These are phyloP conservation scores for Histomonas meleagridis DNA, from an alignment of 208 protist genomes.

Conservation along the genomic window DNA sequence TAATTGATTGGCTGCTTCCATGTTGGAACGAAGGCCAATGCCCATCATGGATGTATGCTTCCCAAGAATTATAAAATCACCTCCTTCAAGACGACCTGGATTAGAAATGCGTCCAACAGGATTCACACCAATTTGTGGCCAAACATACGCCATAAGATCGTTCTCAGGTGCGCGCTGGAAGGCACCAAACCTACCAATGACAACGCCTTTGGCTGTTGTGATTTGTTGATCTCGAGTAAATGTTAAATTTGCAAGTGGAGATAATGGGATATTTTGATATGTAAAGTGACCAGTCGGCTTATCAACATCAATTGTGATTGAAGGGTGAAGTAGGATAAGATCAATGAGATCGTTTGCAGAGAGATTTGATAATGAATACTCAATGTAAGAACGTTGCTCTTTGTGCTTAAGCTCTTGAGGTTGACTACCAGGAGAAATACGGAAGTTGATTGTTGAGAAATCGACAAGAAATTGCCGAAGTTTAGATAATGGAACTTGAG, in stretches of 20 bases:
- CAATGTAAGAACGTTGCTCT: not conserved
- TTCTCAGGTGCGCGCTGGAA: not conserved
- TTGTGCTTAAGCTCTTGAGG: not conserved
- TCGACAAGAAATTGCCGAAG: not conserved
- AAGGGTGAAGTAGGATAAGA: not conserved
- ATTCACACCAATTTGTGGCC: not conserved
- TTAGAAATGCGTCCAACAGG: not conserved
- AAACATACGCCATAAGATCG: not conserved
- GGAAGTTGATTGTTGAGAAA: not conserved
- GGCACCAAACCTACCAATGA: not conserved
- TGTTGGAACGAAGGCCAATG: not conserved
- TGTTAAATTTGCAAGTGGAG: not conserved
- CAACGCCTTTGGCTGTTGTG: slow-evolving; percentile 4
- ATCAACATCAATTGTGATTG: not conserved
- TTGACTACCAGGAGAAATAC: not conserved
- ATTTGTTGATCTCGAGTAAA: slow-evolving; percentile 28
- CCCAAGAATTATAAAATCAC: not conserved
- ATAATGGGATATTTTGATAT: not conserved
- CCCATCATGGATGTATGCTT: not conserved
- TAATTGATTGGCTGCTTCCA: not conserved
- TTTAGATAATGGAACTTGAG: not conserved
- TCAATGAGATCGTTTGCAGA: not conserved
- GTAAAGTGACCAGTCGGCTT: not conserved
- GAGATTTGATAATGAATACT: slow-evolving; percentile 12
- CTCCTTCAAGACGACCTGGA: not conserved